Evolutionary conservation across 345 rosid species (phyloP), one percentile per base, ranked within the genome.

Genomic region (Geranium rotundifolium): DNA sequence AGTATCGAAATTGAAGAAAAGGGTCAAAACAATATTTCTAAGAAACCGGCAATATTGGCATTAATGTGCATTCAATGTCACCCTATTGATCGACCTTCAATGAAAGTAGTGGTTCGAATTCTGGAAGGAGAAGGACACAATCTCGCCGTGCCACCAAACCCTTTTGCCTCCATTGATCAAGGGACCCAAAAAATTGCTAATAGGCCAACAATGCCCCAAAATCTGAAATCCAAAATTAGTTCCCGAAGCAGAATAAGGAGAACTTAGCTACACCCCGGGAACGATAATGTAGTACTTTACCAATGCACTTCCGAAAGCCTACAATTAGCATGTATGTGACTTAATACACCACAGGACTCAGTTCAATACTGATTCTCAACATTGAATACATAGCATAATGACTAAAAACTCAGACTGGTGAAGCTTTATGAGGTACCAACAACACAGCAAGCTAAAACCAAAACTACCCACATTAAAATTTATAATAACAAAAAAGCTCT

Each of bases 101-200:
- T 65, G 73, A 70, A 70, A 49, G 46, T 27, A 2, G 69, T 70
- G 27, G 65, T 70, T 54, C 65, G 65, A 17, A 71, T 71, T 63
- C 29, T 66, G 37, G 75, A 71, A 57, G 70, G 70, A 5, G 67
- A 57, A n/a, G 15, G 2, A 18, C 62, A 60, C 2, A 27, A 39
- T 18, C 66, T 64, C 0, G 19, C 55, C 8, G 37, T 72, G 39
- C 70, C 63, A 0, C 41, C 58, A 15, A 62, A 66, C 49, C 70
- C 74, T 49, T 71, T 62, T 18, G 55, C 60, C 60, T 63, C 69
- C 13, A 0, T 27, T 15, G 10, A 58, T 27, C 61, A 27, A 14
- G 4, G 61, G 31, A 58, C 10, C 29, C 15, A 17, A 27, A 34
- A 23, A 23, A 23, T 23, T 1, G 27, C 1, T 23, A 23, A 23